A percentile compares a stretch with the other conserved stretches of the same genome.
phyloP scores from a whole-genome alignment of 2,329 filamentous ascomycete genomes.

The Sphaerulina musiva region DNA sequence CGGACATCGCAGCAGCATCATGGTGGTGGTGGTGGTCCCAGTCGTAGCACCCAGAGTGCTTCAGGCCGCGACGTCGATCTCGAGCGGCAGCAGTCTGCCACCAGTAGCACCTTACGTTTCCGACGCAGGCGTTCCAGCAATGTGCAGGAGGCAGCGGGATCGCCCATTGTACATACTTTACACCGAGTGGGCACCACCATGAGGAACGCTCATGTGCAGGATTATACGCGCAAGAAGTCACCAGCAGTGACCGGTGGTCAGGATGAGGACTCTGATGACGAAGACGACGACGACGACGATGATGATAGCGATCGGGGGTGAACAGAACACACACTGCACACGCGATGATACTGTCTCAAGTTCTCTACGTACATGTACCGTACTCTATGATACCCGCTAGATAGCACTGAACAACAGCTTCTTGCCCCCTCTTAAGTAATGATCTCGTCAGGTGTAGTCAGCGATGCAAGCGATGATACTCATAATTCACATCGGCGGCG shows the following conservation, averaged over 20 bases:
- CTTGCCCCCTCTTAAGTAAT: no score
- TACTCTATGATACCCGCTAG: background rate
- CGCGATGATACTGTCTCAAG: background rate
- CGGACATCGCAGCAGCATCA: background rate
- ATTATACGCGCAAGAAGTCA: constrained; percentile 14
- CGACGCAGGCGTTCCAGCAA: constrained; percentile 3
- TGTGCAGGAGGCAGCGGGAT: constrained; percentile 8
- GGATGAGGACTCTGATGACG: constrained; percentile 3
- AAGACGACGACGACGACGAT: constrained; percentile 11
- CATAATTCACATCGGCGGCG: no score
- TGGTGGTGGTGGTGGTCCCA: background rate
- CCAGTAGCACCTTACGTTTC: constrained; percentile 5
- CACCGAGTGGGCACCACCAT: constrained; percentile 17
- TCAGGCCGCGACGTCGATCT: constrained; percentile 8
- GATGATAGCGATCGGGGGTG: constrained; percentile 14
- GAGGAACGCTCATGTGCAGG: constrained; percentile 13
- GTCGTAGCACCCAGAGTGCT: constrained; percentile 2
- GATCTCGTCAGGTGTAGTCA: no score
- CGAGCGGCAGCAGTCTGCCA: constrained; percentile 8
- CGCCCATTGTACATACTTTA: constrained; percentile 13
- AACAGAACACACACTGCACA: background rate
- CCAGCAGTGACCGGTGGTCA: background rate
- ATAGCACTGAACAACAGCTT: no score
- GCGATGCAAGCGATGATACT: no score
- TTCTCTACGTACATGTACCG: background rate